These are phyloP conservation scores for Conticribra weissflogii DNA, from an alignment of 108 stramenopile species.

Conservation along the genomic window DNA sequence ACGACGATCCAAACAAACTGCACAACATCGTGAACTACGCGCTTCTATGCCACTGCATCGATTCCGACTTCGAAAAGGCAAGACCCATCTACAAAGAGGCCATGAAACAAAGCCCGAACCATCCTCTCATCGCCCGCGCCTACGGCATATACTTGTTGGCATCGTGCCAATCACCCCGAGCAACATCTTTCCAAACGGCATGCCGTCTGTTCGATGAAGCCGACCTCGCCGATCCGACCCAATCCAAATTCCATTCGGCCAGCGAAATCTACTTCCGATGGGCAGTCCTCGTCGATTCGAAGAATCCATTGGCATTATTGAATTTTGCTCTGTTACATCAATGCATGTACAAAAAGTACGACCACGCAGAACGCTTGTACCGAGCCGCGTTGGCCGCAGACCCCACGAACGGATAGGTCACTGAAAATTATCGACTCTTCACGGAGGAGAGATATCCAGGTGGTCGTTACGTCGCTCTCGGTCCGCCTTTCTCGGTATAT, in stretches of 20 bases:
- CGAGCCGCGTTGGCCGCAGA: conserved; percentile 53
- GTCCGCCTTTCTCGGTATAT: conserved; percentile 45
- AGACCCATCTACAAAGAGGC: conserved; percentile 53
- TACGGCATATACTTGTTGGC: conserved; percentile 60
- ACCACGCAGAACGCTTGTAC: conserved; percentile 61
- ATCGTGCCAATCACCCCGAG: conserved; percentile 39
- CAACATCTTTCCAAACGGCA: conserved; percentile 44
- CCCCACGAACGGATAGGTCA: conserved; percentile 43
- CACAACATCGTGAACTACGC: conserved; percentile 64
- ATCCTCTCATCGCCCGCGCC: conserved; percentile 56
- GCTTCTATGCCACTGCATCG: conserved; percentile 46
- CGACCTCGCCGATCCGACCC: conserved; percentile 42
- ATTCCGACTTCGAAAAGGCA: conserved; percentile 49
- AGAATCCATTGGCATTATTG: conserved; percentile 49
- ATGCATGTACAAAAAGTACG: conserved; percentile 50
- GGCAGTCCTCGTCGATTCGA: conserved; percentile 54
- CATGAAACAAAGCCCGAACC: conserved; percentile 52
- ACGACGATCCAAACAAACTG: conserved; percentile 53
- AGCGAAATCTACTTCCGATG: conserved; percentile 58
- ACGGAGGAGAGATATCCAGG: conserved; percentile 55
- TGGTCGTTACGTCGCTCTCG: conserved; percentile 34
- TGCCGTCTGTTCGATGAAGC: conserved; percentile 53
- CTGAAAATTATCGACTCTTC: conserved; percentile 55
- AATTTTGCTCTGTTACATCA: conserved; percentile 67
- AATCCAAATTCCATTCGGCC: conserved; percentile 44